Percentiles rank a stretch among this genome's conserved stretches.
phyloP scores from a whole-genome alignment of 176 grass and related monocot species.

The Zoysia japonica region DNA sequence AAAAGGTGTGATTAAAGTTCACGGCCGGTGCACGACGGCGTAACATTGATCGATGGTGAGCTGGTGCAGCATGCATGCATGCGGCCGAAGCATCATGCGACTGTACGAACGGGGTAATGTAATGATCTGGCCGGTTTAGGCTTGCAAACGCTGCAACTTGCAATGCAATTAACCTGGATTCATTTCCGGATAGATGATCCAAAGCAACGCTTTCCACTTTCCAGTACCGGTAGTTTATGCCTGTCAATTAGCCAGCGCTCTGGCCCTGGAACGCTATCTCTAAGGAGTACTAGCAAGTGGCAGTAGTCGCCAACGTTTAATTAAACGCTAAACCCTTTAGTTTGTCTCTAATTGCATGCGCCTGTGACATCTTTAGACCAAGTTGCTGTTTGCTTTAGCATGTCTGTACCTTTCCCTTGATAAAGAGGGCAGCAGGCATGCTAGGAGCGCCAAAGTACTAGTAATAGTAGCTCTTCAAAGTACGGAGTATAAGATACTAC shows the following conservation, averaged over 20 bases:
- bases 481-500: too few relatives aligned
- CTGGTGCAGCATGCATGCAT: slow-evolving; percentile 8
- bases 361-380: slow-evolving; percentile 35
- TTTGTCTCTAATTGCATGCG: slow-evolving; percentile 40
- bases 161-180: slow-evolving; percentile 2
- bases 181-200: slow-evolving; percentile 43
- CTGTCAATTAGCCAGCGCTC: background rate
- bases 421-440: slow-evolving; percentile 37
- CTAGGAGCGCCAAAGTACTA: slow-evolving; percentile 23
- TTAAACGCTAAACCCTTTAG: slow-evolving; percentile 20
- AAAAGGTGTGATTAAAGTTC: too few relatives aligned
- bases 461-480: too few relatives aligned
- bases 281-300: background rate
- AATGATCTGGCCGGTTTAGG: slow-evolving; percentile 15
- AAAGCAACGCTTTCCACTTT: slow-evolving; percentile 29
- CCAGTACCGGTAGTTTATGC: slow-evolving; percentile 11
- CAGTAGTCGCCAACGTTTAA: background rate
- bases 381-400: slow-evolving; percentile 39
- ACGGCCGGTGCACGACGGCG: too few relatives aligned
- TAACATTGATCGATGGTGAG: background rate
- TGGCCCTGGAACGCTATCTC: too few relatives aligned
- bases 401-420: slow-evolving; percentile 25
- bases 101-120: slow-evolving; percentile 27
- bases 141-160: slow-evolving; percentile 34
- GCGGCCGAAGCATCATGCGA: slow-evolving; percentile 27